Percentiles rank a stretch among this genome's conserved stretches.
These are phyloP conservation scores for Pseudopyricularia javanii DNA, from an alignment of 2,329 filamentous ascomycete genomes.

Conservation along the genomic window DNA sequence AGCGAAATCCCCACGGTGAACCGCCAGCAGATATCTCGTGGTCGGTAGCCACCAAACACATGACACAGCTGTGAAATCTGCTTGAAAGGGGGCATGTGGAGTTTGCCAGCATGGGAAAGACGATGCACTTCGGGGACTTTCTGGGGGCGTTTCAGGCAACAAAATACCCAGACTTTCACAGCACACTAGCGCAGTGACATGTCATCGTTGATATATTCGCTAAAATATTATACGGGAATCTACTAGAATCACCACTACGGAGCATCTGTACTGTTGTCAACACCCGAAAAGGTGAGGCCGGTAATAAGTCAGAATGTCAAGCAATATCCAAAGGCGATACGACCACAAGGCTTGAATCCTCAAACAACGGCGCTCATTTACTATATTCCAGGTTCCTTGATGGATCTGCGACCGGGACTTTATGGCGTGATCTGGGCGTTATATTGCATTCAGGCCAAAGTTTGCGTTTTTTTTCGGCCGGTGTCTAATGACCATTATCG, in stretches of 20 bases:
- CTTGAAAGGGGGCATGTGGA: no score
- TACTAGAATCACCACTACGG: no score
- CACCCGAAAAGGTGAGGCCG: no score
- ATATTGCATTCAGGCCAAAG: not conserved
- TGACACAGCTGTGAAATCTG: not conserved
- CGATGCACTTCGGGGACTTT: not conserved
- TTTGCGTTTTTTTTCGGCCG: not conserved
- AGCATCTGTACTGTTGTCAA: no score
- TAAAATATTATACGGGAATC: not conserved
- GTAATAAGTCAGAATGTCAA: no score
- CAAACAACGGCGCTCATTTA: no score
- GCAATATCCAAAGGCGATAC: no score
- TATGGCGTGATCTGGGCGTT: no score
- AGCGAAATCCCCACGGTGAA: not conserved
- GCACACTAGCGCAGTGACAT: not conserved
- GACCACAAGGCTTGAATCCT: no score
- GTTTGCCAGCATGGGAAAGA: not conserved
- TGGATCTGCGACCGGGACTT: no score
- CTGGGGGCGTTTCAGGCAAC: constrained; percentile 5
- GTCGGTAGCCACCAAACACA: not conserved
- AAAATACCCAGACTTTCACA: constrained; percentile 2
- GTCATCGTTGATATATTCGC: not conserved
- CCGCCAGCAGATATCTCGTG: not conserved
- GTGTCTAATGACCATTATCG: not conserved
- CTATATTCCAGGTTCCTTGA: no score